A percentile compares a stretch with the other conserved stretches of the same genome.
These are phyloP conservation scores for Auxenochlorella protothecoides DNA, from an alignment of 139 green algal genomes.

Conservation along the genomic window DNA sequence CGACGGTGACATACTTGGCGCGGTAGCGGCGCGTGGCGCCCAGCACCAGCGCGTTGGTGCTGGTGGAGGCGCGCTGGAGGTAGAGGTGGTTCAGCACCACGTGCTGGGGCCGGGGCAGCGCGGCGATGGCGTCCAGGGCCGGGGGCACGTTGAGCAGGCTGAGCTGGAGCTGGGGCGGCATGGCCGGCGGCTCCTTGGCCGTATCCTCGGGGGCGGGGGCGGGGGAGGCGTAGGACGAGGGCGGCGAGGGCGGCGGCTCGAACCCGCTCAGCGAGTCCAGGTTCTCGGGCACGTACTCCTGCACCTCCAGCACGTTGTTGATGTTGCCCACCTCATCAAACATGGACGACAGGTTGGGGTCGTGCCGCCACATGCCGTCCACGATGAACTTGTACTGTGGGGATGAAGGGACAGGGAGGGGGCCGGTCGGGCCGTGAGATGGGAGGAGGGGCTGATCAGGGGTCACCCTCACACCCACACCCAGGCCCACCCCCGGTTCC, in stretches of 20 bases:
- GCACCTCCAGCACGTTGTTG: slow-evolving; percentile 97
- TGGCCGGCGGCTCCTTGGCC: slow-evolving; percentile 86
- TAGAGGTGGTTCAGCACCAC: slow-evolving; percentile 98
- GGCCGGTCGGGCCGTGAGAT: neutral
- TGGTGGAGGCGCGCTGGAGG: slow-evolving; percentile 40
- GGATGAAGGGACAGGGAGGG: neutral
- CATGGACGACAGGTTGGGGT: slow-evolving; percentile 89
- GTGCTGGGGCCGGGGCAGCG: slow-evolving; percentile 89
- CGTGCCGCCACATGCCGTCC: slow-evolving; percentile 94
- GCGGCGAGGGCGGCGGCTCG: slow-evolving; percentile 81
- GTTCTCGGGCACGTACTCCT: slow-evolving; percentile 94
- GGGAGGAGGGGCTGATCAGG: neutral
- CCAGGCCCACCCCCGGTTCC: too few relatives aligned
- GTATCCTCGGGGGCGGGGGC: slow-evolving; percentile 75
- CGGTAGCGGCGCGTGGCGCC: slow-evolving; percentile 87
- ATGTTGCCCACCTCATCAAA: slow-evolving; percentile 96
- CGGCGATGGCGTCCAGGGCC: slow-evolving; percentile 55
- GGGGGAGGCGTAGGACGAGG: slow-evolving; percentile 60
- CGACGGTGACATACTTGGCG: slow-evolving; percentile 94
- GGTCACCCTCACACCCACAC: too few relatives aligned
- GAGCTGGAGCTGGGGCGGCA: slow-evolving; percentile 92
- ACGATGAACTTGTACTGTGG: slow-evolving; percentile 95
- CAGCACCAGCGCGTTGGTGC: slow-evolving; percentile 59
- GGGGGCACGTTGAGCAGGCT: slow-evolving; percentile 93
- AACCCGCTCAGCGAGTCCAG: slow-evolving; percentile 83